Evolutionary conservation across 768 basidiomycete genomes (phyloP), one percentile per base, ranked within the genome.

Genomic region (Multifurca ochricompacta): DNA sequence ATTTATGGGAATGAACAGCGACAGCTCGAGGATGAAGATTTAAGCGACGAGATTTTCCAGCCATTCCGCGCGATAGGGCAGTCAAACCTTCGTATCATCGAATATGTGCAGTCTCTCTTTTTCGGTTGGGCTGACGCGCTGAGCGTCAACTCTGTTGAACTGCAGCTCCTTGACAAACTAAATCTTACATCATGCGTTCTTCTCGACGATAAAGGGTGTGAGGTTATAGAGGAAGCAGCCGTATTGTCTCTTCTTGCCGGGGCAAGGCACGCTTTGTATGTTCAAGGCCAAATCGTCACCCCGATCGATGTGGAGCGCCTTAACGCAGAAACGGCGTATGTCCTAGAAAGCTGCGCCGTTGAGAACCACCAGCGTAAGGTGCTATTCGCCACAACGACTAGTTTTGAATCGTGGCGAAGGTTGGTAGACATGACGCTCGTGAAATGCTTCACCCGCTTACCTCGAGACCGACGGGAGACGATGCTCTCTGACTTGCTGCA

Each of bases 401-500:
- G 85, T 35, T 87, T 90, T 65, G 83, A 87, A 54, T 77, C 93
- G 0, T 97, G 94, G 94, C 81, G 85, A 53, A 76, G 84, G 35
- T 66, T 93, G 34, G 74, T 98, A 48, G 90, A 95, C 70, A 82
- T 91, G 66, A 80, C 85, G 1, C 76, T 98, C 16, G 83, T 82
- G 28, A 91, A 91, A 64, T 90, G 91, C 53, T 95, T 95, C 70
- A 77, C 82, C 54, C 82, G 85, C 31, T 74, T 96, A 11, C 85
- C 89, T 0, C 80, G 84, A 58, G 87, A 91, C 54, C 82, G 80
- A 23, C 79, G 91, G 23, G 93, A 97, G 68, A 84, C 82, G 57
- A 85, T 95, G 74, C 74, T 96, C 5, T 91, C 95, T 62, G 95
- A 96, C 65, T 73, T 98, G 18, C 76, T 98, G 18, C 85, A 88